phyloP scores from a whole-genome alignment of 441 rosid species.

The Flueggea neowawraea region DNA sequence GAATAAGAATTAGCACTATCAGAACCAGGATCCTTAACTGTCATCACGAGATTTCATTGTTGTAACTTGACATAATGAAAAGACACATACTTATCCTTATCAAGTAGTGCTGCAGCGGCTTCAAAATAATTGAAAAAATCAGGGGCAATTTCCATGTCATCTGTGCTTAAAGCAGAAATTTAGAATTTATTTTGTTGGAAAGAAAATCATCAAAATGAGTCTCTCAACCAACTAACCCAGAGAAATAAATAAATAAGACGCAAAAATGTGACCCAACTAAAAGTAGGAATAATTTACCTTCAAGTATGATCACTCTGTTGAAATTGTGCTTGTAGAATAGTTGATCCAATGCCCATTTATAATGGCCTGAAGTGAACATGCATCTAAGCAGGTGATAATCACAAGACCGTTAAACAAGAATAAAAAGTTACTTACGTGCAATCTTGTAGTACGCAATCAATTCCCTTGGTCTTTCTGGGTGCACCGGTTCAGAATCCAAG shows the following conservation, averaged over 20 bases:
- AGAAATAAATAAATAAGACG: too few relatives aligned
- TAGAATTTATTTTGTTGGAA: conserved; percentile 1
- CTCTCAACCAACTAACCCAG: too few relatives aligned
- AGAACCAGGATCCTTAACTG: conserved; percentile 9
- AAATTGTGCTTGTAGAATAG: conserved; percentile 82
- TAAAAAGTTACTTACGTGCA: conserved; percentile 61
- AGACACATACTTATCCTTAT: conserved; percentile 75
- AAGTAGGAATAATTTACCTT: conserved; percentile 46
- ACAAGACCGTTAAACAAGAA: conserved; percentile 14
- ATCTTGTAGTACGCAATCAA: conserved; percentile 91
- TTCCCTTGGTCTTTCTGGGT: conserved; percentile 90
- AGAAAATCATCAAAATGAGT: too few relatives aligned
- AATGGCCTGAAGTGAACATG: conserved; percentile 59
- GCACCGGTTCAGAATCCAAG: conserved; percentile 67
- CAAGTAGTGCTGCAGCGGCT: conserved; percentile 88
- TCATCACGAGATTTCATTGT: neutral
- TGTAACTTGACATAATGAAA: conserved; percentile 3
- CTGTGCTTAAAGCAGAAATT: conserved; percentile 42
- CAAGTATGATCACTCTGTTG: conserved; percentile 80
- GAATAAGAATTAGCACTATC: conserved; percentile 11
- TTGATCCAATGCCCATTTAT: conserved; percentile 96
- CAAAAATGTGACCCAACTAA: neutral
- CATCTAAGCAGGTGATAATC: conserved; percentile 21
- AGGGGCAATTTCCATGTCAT: conserved; percentile 97
- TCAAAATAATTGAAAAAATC: conserved; percentile 96